These are phyloP conservation scores for Platanthera guangdongensis DNA, from an alignment of 106 monocot species.

Conservation along the genomic window DNA sequence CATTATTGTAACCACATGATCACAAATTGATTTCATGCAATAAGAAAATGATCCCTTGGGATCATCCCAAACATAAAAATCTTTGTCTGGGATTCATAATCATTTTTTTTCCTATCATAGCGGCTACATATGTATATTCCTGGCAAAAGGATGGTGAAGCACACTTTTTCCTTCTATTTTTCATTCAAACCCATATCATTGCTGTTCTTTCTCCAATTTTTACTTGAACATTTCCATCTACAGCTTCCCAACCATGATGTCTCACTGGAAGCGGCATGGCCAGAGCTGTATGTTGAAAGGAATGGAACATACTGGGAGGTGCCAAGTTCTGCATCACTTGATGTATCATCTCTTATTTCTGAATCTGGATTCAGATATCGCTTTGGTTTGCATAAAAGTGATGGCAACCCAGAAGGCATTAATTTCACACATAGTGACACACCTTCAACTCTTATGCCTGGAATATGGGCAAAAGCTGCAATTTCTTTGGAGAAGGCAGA, in stretches of 20 bases:
- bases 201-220: not conserved
- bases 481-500: conserved; percentile 64
- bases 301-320: conserved; percentile 79
- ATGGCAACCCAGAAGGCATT: conserved; percentile 45
- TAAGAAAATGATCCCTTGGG: too few species aligned
- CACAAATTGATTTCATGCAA: too few species aligned
- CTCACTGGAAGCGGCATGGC: conserved; percentile 71
- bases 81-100: too few species aligned
- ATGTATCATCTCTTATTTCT: conserved; percentile 56
- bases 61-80: too few species aligned
- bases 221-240: not conserved
- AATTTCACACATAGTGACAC: conserved; percentile 22
- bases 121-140: too few species aligned
- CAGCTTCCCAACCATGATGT: conserved; percentile 85
- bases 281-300: conserved; percentile 56
- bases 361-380: conserved; percentile 68
- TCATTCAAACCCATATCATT: not conserved
- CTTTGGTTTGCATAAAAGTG: conserved; percentile 68
- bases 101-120: too few species aligned
- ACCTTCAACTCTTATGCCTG: conserved; percentile 57
- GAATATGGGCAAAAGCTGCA: conserved; percentile 73
- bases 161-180: not conserved
- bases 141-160: too few species aligned
- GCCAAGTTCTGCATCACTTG: conserved; percentile 53
- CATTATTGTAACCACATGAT: too few species aligned